Percentiles rank a stretch among this genome's conserved stretches.
Conservation (phyloP, 345 rosid genomes). For the Orychophragmus violaceus region DNA sequence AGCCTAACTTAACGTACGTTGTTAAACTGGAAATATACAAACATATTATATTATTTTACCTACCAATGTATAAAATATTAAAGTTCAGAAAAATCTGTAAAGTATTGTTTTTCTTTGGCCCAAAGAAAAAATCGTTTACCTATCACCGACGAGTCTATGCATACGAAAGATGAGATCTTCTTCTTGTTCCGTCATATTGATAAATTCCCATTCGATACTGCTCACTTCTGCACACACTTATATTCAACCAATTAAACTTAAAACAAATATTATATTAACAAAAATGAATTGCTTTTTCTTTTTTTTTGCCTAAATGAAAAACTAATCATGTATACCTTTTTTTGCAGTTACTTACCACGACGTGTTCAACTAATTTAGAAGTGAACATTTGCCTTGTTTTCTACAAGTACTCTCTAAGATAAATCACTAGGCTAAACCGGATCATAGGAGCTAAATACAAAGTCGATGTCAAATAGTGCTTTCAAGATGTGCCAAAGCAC, state of each 20-base stretch:
- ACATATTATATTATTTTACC: not conserved
- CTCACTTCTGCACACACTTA: conserved; percentile 42
- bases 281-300: too few species aligned
- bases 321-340: not conserved
- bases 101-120: too few species aligned
- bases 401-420: not conserved
- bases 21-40: not conserved
- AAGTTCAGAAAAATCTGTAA: too few species aligned
- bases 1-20: not conserved
- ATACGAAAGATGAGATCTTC: conserved; percentile 67
- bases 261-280: not conserved
- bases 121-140: conserved; percentile 30
- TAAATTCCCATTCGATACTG: conserved; percentile 56
- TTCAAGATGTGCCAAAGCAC: conserved; percentile 5
- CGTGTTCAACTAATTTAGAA: conserved; percentile 1
- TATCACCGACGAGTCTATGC: conserved; percentile 61
- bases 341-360: not conserved
- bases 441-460: not conserved
- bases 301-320: too few species aligned
- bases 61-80: not conserved
- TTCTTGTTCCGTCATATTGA: conserved; percentile 55
- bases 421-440: not conserved
- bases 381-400: not conserved
- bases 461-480: not conserved
- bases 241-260: not conserved